Evolutionary conservation across 2,329 filamentous ascomycete species (phyloP).

Genomic region (Venturia aucupariae): DNA sequence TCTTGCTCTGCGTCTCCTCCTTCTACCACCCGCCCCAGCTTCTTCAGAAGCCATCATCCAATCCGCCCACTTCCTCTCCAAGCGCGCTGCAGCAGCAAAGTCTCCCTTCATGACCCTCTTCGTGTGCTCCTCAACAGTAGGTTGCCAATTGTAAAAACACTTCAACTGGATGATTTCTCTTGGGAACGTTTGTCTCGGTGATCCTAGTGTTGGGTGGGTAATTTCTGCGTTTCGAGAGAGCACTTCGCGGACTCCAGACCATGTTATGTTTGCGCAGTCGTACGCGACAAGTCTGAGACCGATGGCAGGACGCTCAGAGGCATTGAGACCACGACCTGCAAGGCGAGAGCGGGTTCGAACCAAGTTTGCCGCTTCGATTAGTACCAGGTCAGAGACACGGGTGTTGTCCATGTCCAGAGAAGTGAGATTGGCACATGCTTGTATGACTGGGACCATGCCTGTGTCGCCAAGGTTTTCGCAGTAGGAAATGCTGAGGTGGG

Average conservation of each 20-base stretch:
- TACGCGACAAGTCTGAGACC: slow-evolving; percentile 75
- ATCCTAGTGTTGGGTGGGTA: slow-evolving; percentile 36
- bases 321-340: slow-evolving; percentile 22
- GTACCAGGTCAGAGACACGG: slow-evolving; percentile 72
- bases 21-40: slow-evolving; percentile 58
- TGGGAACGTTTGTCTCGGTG: slow-evolving; percentile 47
- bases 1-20: slow-evolving; percentile 66
- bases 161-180: slow-evolving; percentile 77
- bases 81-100: slow-evolving; percentile 59
- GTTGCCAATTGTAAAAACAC: slow-evolving; percentile 92
- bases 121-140: slow-evolving; percentile 87
- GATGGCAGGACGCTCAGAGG: slow-evolving; percentile 26
- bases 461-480: slow-evolving; percentile 78
- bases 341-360: slow-evolving; percentile 55
- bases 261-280: slow-evolving; percentile 86
- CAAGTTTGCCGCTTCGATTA: slow-evolving; percentile 77
- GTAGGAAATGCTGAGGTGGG: slow-evolving; percentile 80
- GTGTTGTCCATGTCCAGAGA: slow-evolving; percentile 90
- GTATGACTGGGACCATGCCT: slow-evolving; percentile 75
- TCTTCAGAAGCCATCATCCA: slow-evolving; percentile 92
- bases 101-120: slow-evolving; percentile 76
- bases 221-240: slow-evolving; percentile 76
- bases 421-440: slow-evolving; percentile 58
- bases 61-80: slow-evolving; percentile 86
- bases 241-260: slow-evolving; percentile 82